phyloP scores from a whole-genome alignment of 2,329 filamentous ascomycete genomes.

The Ophiostoma perfectum region DNA sequence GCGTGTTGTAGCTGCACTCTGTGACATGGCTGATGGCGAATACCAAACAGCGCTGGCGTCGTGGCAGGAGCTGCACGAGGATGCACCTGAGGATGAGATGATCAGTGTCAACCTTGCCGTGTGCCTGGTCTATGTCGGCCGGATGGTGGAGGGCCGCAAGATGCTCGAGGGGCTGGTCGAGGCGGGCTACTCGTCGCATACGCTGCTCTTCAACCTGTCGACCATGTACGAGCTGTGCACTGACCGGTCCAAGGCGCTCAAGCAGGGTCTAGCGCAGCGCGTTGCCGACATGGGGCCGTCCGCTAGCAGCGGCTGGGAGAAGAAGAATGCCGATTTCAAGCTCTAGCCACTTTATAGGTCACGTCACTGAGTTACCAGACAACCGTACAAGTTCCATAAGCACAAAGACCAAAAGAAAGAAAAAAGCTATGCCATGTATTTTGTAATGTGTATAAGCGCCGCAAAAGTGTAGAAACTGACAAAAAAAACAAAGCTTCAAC shows the following conservation, averaged over 20 bases:
- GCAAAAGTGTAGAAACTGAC: not conserved
- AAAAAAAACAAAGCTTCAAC: slow-evolving; percentile 6
- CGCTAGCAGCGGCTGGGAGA: slow-evolving; percentile 58
- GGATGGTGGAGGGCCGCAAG: slow-evolving; percentile 63
- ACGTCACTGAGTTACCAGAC: too few relatives aligned
- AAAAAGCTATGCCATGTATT: slow-evolving; percentile 3
- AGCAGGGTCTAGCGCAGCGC: slow-evolving; percentile 64
- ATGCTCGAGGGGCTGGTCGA: slow-evolving; percentile 63
- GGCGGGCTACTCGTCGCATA: slow-evolving; percentile 62
- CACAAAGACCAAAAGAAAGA: too few relatives aligned
- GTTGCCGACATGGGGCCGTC: slow-evolving; percentile 56
- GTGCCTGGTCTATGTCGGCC: slow-evolving; percentile 74
- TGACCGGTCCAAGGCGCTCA: slow-evolving; percentile 65
- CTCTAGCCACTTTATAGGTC: slow-evolving; percentile 40
- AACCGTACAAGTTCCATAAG: too few relatives aligned
- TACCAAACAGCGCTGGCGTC: slow-evolving; percentile 58
- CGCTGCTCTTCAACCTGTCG: slow-evolving; percentile 79
- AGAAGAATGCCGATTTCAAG: slow-evolving; percentile 70
- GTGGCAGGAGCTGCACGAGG: slow-evolving; percentile 51
- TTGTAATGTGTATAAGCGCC: slow-evolving; percentile 2
- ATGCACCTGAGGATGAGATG: slow-evolving; percentile 55
- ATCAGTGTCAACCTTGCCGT: slow-evolving; percentile 78
- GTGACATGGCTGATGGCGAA: slow-evolving; percentile 71
- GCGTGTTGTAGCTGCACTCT: slow-evolving; percentile 59
- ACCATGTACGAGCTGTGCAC: slow-evolving; percentile 91